Conservation (phyloP, 345 rosid genomes). For the Salix purpurea region DNA sequence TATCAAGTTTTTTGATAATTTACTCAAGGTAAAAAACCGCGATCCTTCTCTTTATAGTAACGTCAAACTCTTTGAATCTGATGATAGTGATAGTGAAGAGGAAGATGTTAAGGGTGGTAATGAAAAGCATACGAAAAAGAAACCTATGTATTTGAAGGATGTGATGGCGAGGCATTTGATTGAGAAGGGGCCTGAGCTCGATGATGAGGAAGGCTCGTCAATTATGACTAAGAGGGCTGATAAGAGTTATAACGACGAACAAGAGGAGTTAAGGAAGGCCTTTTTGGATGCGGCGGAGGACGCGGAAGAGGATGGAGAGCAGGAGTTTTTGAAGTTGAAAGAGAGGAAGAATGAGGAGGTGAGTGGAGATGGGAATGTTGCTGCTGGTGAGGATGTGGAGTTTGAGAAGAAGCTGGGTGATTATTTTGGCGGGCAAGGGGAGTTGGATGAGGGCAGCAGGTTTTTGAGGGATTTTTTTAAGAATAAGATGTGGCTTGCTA, state of each 20-base stretch:
- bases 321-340: constrained; percentile 42
- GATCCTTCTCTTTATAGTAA: constrained; percentile 48
- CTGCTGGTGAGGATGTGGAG: constrained; percentile 25
- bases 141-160: constrained; percentile 59
- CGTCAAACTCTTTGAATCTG: constrained; percentile 44
- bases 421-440: constrained; percentile 51
- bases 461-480: constrained; percentile 65
- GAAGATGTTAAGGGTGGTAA: constrained; percentile 11
- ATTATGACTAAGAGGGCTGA: background rate
- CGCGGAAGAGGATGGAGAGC: constrained; percentile 35
- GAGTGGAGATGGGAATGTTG: constrained; percentile 19
- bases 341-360: constrained; percentile 27
- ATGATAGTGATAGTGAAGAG: constrained; percentile 11
- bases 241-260: constrained; percentile 55
- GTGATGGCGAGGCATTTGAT: constrained; percentile 62
- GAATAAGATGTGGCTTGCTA: constrained; percentile 72
- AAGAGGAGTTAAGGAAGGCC: constrained; percentile 51
- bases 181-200: constrained; percentile 64
- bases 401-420: constrained; percentile 48
- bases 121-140: constrained; percentile 24
- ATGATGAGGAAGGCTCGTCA: constrained; percentile 10
- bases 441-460: constrained; percentile 44
- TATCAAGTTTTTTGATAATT: constrained; percentile 38
- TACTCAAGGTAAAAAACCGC: constrained; percentile 45
- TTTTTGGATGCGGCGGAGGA: constrained; percentile 47